Base-by-base conservation (phyloP, 2,329 filamentous ascomycete species). In the Fusarium sambucinum region DNA sequence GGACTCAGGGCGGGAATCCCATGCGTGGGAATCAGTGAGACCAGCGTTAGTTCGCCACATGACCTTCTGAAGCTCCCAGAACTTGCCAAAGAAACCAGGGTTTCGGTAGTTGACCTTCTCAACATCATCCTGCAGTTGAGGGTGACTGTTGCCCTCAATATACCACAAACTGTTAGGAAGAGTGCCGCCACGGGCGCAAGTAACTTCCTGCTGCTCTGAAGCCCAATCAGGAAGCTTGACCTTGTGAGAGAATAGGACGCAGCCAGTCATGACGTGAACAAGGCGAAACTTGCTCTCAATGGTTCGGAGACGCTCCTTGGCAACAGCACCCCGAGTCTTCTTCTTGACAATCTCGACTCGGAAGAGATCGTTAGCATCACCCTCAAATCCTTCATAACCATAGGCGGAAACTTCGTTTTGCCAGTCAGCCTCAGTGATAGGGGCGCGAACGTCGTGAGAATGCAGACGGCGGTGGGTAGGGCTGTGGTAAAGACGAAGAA, bases 31-130 rank as follows among this genome's bases (percentile, higher is more conserved):
- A 76, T 99, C 96, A 27, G 96, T 93, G 48, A 99, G 88, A 42
- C 96, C 96, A 32, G 96, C 96, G 77, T 99, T 99, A 35, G 96
- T 99, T 74, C 87, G 94, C 96, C 96, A 99, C 96, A 99, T 99
- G 68, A 99, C 96, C 80, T 92, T 90, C 78, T 99, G 94, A 44
- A 99, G 86, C 82, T 99, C 96, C 89, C 91, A 94, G 84, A 99
- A 99, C 80, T 99, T 99, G 75, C 93, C 93, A 66, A 99, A 90
- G 87, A 99, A 99, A 29, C 95, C 94, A 16, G 95, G 96, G 73
- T 94, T 90, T 74, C 88, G 89, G 82, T 99, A 99, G 82, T 98
- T 99, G 80, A 97, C 95, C 83, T 93, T 97, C 78, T 98, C 96
- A 16, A 93, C 90, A 68, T 90, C 86, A 3, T 86, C 85, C 23